Evolutionary conservation across 371 early-diverging fungal species (phyloP).

Genomic region (Mucor indicus): DNA sequence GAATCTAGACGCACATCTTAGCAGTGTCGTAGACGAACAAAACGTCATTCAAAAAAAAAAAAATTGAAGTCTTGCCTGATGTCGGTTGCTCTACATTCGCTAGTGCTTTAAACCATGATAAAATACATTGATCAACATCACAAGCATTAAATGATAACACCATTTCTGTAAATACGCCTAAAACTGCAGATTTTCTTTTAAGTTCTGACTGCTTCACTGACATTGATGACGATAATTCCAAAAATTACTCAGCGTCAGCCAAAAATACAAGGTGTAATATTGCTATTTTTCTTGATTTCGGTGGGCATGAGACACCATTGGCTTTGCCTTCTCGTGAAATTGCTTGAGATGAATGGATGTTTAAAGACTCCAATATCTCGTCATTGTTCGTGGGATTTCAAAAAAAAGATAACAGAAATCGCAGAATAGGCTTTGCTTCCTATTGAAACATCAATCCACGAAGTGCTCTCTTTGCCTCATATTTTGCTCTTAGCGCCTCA

Average conservation of each 20-base stretch:
- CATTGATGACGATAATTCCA: constrained; percentile 18
- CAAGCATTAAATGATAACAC: constrained; percentile 9
- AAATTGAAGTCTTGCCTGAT: constrained; percentile 13
- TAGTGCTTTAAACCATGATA: constrained; percentile 13
- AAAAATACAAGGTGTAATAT: constrained; percentile 10
- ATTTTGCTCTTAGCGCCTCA: constrained; percentile 18
- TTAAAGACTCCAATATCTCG: constrained; percentile 13
- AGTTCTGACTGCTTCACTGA: constrained; percentile 13
- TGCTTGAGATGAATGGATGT: constrained; percentile 12
- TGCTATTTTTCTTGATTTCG: constrained; percentile 12
- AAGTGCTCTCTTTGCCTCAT: constrained; percentile 14
- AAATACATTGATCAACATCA: constrained; percentile 11
- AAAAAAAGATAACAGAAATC: constrained; percentile 10
- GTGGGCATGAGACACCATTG: constrained; percentile 14
- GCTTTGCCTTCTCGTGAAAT: constrained; percentile 7
- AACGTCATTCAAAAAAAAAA: constrained; percentile 13
- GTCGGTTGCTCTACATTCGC: constrained; percentile 11
- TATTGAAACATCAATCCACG: constrained; percentile 18
- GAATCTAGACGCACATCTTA: constrained; percentile 12
- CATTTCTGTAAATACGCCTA: constrained; percentile 10
- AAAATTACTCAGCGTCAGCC: constrained; percentile 11
- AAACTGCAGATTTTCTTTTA: constrained; percentile 11
- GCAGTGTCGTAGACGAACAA: constrained; percentile 14
- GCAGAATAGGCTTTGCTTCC: constrained; percentile 13
- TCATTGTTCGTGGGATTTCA: constrained; percentile 12